Evolutionary conservation across 2,329 filamentous ascomycete species (phyloP), one percentile per base, ranked within the genome.

Genomic region (Clonostachys rosea): DNA sequence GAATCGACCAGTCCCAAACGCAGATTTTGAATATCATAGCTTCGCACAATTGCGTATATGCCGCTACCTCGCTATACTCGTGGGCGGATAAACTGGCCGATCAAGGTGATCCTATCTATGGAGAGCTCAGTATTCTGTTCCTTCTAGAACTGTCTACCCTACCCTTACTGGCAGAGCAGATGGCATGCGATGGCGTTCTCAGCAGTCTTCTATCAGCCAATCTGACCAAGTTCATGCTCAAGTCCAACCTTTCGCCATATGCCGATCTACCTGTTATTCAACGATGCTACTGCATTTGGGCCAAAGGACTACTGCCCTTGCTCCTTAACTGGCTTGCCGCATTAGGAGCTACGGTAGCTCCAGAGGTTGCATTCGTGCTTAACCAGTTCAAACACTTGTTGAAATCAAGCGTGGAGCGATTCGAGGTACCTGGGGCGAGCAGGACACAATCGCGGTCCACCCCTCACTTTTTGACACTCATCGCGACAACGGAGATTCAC

Each of bases 251-350:
- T 49, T 87, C 87, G 4, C 91, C 91, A 0, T 91, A 95, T 52
- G 87, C 94, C 41, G 79, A 88, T 6, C 81, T 80, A 13, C 74
- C 81, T 5, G 76, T 85, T 2, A 69, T 79, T 0, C 81, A 83
- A 51, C 83, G 92, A 24, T 83, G 95, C 59, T 95, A 95, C 69
- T 79, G 80, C 45, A 91, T 97, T 58, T 99, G 94, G 94, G 83
- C 84, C 17, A 87, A 89, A 54, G 94, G 90, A 2, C 79, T 97
- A 48, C 74, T 99, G 5, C 94, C 94, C 0, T 72, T 99, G 16
- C 86, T 92, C 50, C 78, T 99, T 41, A 97, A 97, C 63, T 75
- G 99, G 30, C 78, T 99, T 17, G 83, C 86, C 49, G 83, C 88
- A 11, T 82, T 99, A 16, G 90, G 91, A 11, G 78, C 84, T 2